Evolutionary conservation across 352 stramenopile species (phyloP), one percentile per base, ranked within the genome.

Genomic region (Pythium chondricola): DNA sequence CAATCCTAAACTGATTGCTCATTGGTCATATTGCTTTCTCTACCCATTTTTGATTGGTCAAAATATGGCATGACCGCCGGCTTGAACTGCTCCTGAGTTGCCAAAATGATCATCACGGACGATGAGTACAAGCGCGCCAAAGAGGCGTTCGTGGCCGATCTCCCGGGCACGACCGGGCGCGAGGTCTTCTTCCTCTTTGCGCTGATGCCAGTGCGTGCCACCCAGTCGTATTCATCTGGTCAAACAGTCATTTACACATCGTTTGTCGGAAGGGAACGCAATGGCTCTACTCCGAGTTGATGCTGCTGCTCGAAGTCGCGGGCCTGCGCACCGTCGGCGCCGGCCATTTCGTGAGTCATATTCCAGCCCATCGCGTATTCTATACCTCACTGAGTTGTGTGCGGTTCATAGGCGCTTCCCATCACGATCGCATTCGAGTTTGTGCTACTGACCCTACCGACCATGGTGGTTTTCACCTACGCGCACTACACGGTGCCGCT

Each of bases 81-180:
- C n/a, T n/a, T n/a, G n/a, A n/a, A n/a, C n/a, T n/a, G 32, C 31
- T 30, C 1, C 26, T 52, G 29, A 32, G 21, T 37, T 37, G 29
- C 18, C 2, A 47, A 24, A 18, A 64, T 43, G 33, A 80, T 79
- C 70, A 67, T 66, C 46, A 50, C 57, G 25, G 64, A 85, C 55
- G 73, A 88, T 38, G 67, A 76, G 54, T 90, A 93, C 69, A 93
- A 93, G 65, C 71, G 69, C 50, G 75, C 78, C 17, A 93, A 93
- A 60, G 79, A 91, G 59, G 73, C 72, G 13, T 93, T 93, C 52
- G 80, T 93, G 17, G 61, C 71, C 21, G 74, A 74, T 8, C 58
- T 88, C 18, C 61, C 83, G 31, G 82, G 82, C 52, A 89, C 82
- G 13, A 85, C 65, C 10, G 74, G 72, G 4, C 61, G 58, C 40